These are phyloP conservation scores for Coccomyxa sp. DNA, from an alignment of 139 green algal species.

Conservation along the genomic window DNA sequence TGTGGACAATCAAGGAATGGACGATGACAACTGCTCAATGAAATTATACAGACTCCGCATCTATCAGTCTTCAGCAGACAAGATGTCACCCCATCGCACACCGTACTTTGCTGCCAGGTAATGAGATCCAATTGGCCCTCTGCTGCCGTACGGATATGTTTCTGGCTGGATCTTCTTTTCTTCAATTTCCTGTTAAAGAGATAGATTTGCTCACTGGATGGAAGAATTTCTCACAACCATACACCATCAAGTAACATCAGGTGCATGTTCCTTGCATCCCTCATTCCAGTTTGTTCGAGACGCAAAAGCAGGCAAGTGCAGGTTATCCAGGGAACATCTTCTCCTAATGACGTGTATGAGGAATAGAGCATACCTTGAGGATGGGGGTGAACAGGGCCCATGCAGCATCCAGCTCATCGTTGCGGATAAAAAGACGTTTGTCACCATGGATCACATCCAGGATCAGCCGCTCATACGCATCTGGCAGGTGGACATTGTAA, in stretches of 20 bases:
- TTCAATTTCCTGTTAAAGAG: slow-evolving; percentile 55
- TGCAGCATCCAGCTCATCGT: slow-evolving; percentile 93
- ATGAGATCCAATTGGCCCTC: slow-evolving; percentile 93
- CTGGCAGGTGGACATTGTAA: slow-evolving; percentile 49
- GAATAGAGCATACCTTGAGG: slow-evolving; percentile 39
- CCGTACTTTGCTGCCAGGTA: slow-evolving; percentile 96
- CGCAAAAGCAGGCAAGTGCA: not conserved
- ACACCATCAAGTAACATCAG: not conserved
- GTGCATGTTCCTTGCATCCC: not conserved
- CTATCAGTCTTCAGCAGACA: not conserved
- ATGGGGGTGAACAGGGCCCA: slow-evolving; percentile 96
- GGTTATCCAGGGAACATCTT: not conserved
- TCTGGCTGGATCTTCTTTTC: slow-evolving; percentile 71
- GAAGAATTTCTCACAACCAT: not conserved
- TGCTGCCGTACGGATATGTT: slow-evolving; percentile 95
- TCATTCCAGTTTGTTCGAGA: not conserved
- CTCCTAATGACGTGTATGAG: not conserved
- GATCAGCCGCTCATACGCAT: slow-evolving; percentile 98
- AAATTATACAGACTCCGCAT: not conserved
- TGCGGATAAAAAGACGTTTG: slow-evolving; percentile 85
- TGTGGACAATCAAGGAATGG: not conserved
- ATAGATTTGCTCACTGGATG: not conserved
- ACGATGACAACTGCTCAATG: not conserved
- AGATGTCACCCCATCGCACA: slow-evolving; percentile 89
- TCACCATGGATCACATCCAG: slow-evolving; percentile 96